Evolutionary conservation across 225 moss, liverwort and hornwort species (phyloP).

Genomic region (Pseudoscleropodium purum): DNA sequence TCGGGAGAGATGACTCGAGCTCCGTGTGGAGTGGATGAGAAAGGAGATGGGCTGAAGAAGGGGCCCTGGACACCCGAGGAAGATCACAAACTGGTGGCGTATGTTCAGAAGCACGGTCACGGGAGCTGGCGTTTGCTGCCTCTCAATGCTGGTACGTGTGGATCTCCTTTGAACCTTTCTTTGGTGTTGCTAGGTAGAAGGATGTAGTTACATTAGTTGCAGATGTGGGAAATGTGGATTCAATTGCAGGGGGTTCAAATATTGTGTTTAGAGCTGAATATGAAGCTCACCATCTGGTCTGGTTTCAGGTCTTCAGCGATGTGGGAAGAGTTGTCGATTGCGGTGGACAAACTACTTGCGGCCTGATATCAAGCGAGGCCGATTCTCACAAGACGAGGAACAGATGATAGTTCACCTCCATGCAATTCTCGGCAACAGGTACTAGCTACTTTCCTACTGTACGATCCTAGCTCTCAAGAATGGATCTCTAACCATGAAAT

Average conservation of each 20-base stretch:
- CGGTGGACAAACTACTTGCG: conserved; percentile 45
- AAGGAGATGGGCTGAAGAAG: conserved; percentile 24
- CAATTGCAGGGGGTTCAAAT: background rate
- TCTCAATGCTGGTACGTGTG: conserved; percentile 45
- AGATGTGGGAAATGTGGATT: background rate
- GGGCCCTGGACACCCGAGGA: conserved; percentile 90
- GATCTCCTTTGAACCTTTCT: background rate
- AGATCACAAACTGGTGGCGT: conserved; percentile 72
- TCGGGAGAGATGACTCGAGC: conserved; percentile 9
- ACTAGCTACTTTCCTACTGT: too few relatives aligned
- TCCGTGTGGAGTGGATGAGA: conserved; percentile 12
- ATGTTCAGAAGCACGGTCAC: conserved; percentile 68
- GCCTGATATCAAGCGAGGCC: conserved; percentile 42
- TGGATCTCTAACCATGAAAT: background rate
- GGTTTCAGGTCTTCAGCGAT: conserved; percentile 23
- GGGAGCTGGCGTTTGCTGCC: conserved; percentile 87
- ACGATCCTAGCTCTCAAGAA: background rate
- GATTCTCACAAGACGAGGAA: conserved; percentile 28
- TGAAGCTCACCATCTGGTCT: background rate
- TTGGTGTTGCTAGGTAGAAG: background rate
- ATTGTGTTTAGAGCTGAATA: background rate
- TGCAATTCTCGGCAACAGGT: conserved; percentile 45
- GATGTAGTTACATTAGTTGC: background rate
- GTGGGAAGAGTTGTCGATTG: conserved; percentile 45
- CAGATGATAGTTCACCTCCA: conserved; percentile 22